Evolutionary conservation across 345 rosid species (phyloP).

Genomic region (Camelina neglecta): DNA sequence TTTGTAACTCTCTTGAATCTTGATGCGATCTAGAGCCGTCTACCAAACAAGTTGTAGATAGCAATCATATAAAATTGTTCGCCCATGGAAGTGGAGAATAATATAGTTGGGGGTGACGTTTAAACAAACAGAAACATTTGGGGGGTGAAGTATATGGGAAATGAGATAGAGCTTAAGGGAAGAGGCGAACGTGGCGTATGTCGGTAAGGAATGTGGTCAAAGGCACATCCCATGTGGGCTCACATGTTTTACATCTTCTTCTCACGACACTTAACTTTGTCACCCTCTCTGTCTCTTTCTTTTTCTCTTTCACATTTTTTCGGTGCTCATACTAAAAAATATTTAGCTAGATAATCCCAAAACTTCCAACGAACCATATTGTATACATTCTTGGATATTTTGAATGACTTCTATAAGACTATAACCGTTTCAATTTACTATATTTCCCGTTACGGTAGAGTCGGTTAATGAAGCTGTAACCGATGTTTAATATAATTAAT

Average conservation of each 20-base stretch:
- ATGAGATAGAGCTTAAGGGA: not conserved
- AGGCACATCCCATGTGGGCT: slow-evolving; percentile 48
- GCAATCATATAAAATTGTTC: not conserved
- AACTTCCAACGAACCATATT: not conserved
- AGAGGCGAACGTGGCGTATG: slow-evolving; percentile 47
- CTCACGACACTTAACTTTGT: slow-evolving; percentile 33
- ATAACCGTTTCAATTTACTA: not conserved
- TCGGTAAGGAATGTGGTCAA: slow-evolving; percentile 45
- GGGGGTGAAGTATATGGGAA: slow-evolving; percentile 4
- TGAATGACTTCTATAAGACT: not conserved
- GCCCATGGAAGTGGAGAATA: not conserved
- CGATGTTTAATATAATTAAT: not conserved
- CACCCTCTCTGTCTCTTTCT: not conserved
- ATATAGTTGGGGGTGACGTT: not conserved
- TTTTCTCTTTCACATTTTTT: slow-evolving; percentile 27
- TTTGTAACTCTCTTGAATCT: not conserved
- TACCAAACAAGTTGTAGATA: not conserved
- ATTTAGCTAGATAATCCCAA: not conserved
- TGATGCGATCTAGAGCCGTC: not conserved
- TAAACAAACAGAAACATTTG: not conserved
- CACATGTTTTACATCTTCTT: slow-evolving; percentile 44
- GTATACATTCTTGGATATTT: not conserved
- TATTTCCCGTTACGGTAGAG: not conserved
- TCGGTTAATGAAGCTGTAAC: not conserved
- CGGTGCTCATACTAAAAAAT: slow-evolving; percentile 30